Evolutionary conservation across 202 grass and related monocot species (phyloP).

Genomic region (Saccharum hybrid): DNA sequence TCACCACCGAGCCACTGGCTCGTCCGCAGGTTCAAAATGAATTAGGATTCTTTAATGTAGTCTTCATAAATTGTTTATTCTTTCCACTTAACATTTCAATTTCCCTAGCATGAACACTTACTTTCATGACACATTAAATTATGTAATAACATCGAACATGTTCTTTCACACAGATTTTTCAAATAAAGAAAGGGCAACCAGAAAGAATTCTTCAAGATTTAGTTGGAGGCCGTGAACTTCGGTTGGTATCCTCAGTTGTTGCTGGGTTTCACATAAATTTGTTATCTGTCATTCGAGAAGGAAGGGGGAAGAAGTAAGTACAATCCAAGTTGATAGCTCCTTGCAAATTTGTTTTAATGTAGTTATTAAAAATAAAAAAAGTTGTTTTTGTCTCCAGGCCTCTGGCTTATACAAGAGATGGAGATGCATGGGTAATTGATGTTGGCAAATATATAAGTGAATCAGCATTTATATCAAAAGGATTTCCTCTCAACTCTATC

Average conservation of each 20-base stretch:
- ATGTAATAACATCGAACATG: slow-evolving; percentile 23
- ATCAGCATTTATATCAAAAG: slow-evolving; percentile 48
- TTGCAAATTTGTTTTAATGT: slow-evolving; percentile 31
- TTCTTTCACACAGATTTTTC: slow-evolving; percentile 57
- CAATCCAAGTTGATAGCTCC: slow-evolving; percentile 28
- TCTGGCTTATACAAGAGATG: slow-evolving; percentile 58
- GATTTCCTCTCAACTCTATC: slow-evolving; percentile 47
- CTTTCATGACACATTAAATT: slow-evolving; percentile 19
- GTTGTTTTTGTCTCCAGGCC: slow-evolving; percentile 54
- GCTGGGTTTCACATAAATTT: slow-evolving; percentile 80
- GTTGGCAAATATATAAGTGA: slow-evolving; percentile 60
- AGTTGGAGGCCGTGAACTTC: slow-evolving; percentile 63
- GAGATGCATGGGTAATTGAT: slow-evolving; percentile 63
- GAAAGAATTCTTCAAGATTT: slow-evolving; percentile 82
- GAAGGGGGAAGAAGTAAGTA: slow-evolving; percentile 63
- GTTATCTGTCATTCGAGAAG: slow-evolving; percentile 72
- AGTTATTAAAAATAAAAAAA: slow-evolving; percentile 19
- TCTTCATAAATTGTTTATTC: background rate
- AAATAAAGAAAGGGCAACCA: slow-evolving; percentile 76
- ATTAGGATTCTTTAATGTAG: slow-evolving; percentile 24
- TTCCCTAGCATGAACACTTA: background rate
- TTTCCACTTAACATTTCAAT: slow-evolving; percentile 32
- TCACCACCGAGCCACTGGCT: too few species aligned
- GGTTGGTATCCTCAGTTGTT: slow-evolving; percentile 52
- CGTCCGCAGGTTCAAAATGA: background rate